phyloP scores from a whole-genome alignment of 148 eudicot genomes.

The Cornus controversa region DNA sequence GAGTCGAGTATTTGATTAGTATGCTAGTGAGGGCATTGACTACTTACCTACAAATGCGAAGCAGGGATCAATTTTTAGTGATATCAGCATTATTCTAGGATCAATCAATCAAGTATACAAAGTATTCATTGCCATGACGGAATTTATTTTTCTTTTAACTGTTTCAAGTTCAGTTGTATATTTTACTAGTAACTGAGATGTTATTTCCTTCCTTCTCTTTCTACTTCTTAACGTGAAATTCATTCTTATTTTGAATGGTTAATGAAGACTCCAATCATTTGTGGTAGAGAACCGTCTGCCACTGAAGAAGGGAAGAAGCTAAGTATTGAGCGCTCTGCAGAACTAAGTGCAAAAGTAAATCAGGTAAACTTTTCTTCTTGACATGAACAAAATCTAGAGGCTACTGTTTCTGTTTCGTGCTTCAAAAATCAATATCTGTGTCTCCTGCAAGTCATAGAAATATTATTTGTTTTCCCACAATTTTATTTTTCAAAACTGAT shows the following conservation, averaged over 20 bases:
- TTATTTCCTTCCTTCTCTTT: background rate
- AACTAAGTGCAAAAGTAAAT: constrained; percentile 90
- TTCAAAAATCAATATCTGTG: background rate
- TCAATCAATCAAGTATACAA: background rate
- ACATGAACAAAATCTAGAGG: background rate
- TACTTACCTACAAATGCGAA: background rate
- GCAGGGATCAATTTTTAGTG: background rate
- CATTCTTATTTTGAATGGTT: constrained; percentile 6
- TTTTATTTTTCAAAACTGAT: background rate
- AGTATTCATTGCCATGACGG: constrained; percentile 9
- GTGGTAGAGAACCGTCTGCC: constrained; percentile 91
- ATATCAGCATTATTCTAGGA: background rate
- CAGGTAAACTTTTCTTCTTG: constrained; percentile 54
- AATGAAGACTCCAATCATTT: constrained; percentile 72
- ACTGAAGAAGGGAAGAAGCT: constrained; percentile 69
- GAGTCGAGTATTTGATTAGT: too few relatives aligned
- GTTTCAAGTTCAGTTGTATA: background rate
- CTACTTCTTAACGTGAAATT: background rate
- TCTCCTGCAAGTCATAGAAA: background rate
- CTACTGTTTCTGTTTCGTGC: background rate
- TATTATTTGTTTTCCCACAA: background rate
- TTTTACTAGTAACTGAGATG: background rate
- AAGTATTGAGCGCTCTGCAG: constrained; percentile 73
- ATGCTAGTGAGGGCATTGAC: background rate
- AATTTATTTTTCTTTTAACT: background rate